phyloP scores from a whole-genome alignment of 495 filamentous ascomycete genomes.

The Aspergillus ostianus region DNA sequence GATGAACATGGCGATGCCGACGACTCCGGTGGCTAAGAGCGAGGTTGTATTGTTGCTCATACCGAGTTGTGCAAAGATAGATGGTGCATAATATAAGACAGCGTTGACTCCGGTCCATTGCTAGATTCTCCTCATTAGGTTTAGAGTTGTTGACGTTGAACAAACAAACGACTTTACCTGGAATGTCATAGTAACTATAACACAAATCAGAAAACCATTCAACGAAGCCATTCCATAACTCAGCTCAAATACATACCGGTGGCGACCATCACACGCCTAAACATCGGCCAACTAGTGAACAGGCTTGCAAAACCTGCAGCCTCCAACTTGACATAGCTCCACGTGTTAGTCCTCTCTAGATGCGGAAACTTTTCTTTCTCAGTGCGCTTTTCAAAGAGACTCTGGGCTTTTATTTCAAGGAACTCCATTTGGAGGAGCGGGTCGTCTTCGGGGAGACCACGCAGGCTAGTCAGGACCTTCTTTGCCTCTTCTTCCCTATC shows the following conservation, averaged over 20 bases:
- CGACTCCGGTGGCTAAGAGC: slow-evolving; percentile 68
- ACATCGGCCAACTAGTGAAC: slow-evolving; percentile 40
- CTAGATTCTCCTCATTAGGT: background rate
- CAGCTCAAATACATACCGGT: slow-evolving; percentile 63
- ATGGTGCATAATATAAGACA: slow-evolving; percentile 65
- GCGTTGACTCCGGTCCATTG: slow-evolving; percentile 55
- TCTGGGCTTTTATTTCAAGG: slow-evolving; percentile 76
- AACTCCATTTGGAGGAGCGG: slow-evolving; percentile 68
- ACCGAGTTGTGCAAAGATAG: slow-evolving; percentile 65
- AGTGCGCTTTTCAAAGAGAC: slow-evolving; percentile 69
- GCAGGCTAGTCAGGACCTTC: slow-evolving; percentile 58
- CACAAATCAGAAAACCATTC: background rate
- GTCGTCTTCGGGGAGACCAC: slow-evolving; percentile 31
- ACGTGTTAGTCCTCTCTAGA: slow-evolving; percentile 52
- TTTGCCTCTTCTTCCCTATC: slow-evolving; percentile 63
- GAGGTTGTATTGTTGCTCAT: slow-evolving; percentile 53
- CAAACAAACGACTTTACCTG: background rate
- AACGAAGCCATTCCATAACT: slow-evolving; percentile 17
- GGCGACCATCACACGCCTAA: slow-evolving; percentile 5
- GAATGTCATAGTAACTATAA: slow-evolving; percentile 6
- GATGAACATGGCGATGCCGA: slow-evolving; percentile 61
- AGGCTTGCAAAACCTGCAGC: slow-evolving; percentile 65
- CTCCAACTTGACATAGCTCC: slow-evolving; percentile 59
- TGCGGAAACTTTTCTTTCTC: slow-evolving; percentile 67
- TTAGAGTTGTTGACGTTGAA: background rate